Percentiles rank a stretch among this genome's conserved stretches.
These are phyloP conservation scores for Amylocystis lapponica DNA, from an alignment of 768 basidiomycete genomes.

Conservation along the genomic window DNA sequence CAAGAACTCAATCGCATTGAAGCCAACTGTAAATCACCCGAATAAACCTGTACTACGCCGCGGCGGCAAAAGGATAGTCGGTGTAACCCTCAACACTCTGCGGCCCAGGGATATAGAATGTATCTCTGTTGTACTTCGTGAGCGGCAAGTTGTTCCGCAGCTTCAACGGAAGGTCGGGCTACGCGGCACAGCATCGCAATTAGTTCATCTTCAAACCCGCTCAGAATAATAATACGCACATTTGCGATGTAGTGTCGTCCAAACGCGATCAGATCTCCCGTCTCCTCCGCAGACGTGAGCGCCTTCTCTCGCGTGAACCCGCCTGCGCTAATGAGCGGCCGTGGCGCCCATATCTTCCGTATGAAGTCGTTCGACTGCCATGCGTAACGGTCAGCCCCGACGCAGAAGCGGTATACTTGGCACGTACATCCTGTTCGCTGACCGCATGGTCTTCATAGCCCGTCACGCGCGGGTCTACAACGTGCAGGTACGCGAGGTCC, in stretches of 20 bases:
- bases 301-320: conserved; percentile 15
- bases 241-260: conserved; percentile 20
- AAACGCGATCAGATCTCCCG: conserved; percentile 16
- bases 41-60: neutral
- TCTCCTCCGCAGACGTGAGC: conserved; percentile 8
- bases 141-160: conserved; percentile 5
- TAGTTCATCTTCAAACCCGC: too few species aligned
- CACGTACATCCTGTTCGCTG: neutral
- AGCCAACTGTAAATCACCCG: too few species aligned
- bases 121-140: neutral
- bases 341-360: conserved; percentile 11
- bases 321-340: conserved; percentile 15
- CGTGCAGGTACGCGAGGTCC: conserved; percentile 34
- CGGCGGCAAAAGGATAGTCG: conserved; percentile 5
- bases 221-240: conserved; percentile 9
- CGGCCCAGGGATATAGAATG: conserved; percentile 26
- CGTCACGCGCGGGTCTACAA: conserved; percentile 21
- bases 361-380: conserved; percentile 15
- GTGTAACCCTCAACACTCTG: conserved; percentile 17
- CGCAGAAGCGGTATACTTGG: neutral
- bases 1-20: too few species aligned
- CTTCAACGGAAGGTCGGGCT: conserved; percentile 21
- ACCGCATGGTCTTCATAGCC: conserved; percentile 2
- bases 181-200: neutral
- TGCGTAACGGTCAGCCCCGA: conserved; percentile 27